Base-by-base conservation (phyloP, 768 basidiomycete species). In the Lactifluus echinatus region DNA sequence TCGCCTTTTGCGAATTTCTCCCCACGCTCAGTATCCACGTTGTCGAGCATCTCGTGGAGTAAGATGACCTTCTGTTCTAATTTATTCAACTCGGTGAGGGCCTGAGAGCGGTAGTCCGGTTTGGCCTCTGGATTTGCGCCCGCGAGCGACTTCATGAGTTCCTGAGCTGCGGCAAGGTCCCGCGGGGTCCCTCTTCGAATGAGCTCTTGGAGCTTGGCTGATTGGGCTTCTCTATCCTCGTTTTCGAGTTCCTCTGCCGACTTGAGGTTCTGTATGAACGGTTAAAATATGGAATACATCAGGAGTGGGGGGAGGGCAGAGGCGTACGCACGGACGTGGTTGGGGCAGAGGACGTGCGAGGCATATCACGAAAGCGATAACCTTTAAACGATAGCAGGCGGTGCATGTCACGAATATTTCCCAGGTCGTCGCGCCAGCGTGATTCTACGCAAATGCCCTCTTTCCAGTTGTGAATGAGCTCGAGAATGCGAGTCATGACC, bases 391-490 rank as follows among this genome's bases (percentile, higher is more conserved):
- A 87, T 64, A 99, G 70, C 53, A 99, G 70, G 23, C 95, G 75
- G 70, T 97, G 91, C 96, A 99, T 99, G 73, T 99, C 96, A 63
- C 95, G 73, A 57, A 99, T 96, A 66, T 98, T 97, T 8, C 90
- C 91, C 46, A 99, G 74, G 71, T 98, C 95, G 57, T 98, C 96
- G 68, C 90, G 92, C 84, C 92, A 94, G 68, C 94, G 83, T 45
- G 87, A 89, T 31, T 89, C 85, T 0, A 75, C 67, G 67, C 95
- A 98, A 44, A 99, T 89, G 2, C 85, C 85, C 67, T 94, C 91
- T 74, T 93, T 96, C 96, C 96, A 99, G 48, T 78, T 75, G 62
- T 95, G 82, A 40, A 99, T 93, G 60, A 95, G 77, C 64, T 96
- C 94, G 37, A 99, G 75, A 62, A 96, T 94, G 59, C 89, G 82